Evolutionary conservation across 495 filamentous ascomycete species (phyloP).

Genomic region (Trichocladium antarcticum): DNA sequence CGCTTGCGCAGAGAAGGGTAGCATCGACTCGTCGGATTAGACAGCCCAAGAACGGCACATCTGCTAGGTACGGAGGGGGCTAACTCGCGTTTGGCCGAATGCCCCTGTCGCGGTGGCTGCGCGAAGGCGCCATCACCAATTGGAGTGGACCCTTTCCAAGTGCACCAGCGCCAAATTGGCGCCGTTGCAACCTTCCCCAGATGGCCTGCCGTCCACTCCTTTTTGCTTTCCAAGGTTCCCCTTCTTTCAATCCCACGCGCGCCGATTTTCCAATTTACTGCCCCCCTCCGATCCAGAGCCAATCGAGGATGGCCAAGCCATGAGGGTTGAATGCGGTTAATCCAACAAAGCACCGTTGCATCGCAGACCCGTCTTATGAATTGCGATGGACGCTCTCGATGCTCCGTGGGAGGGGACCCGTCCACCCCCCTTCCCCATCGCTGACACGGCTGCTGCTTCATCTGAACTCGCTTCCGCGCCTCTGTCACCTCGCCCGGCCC

Average conservation of each 20-base stretch:
- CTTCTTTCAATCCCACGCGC: background rate
- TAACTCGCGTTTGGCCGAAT: no score
- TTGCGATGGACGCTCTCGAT: constrained; percentile 20
- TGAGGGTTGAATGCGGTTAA: constrained; percentile 1
- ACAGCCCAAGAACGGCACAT: background rate
- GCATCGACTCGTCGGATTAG: background rate
- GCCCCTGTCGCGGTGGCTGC: no score
- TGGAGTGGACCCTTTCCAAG: no score
- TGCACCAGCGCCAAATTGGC: background rate
- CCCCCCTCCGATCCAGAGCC: constrained; percentile 4
- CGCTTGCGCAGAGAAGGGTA: background rate
- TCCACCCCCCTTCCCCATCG: constrained; percentile 1
- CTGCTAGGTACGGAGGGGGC: no score
- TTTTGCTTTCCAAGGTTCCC: constrained; percentile 1
- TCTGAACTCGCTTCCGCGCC: constrained; percentile 13
- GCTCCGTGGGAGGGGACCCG: background rate
- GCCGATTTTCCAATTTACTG: constrained; percentile 7
- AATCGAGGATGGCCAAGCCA: constrained; percentile 5
- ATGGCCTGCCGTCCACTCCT: background rate
- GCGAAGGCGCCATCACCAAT: no score
- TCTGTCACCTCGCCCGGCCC: constrained; percentile 15
- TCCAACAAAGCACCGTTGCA: background rate
- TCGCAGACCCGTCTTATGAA: constrained; percentile 3
- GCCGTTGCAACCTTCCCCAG: background rate
- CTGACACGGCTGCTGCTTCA: constrained; percentile 26